Evolutionary conservation across 2,329 filamentous ascomycete species (phyloP).

Genomic region (Pseudophaeomoniella oleicola): DNA sequence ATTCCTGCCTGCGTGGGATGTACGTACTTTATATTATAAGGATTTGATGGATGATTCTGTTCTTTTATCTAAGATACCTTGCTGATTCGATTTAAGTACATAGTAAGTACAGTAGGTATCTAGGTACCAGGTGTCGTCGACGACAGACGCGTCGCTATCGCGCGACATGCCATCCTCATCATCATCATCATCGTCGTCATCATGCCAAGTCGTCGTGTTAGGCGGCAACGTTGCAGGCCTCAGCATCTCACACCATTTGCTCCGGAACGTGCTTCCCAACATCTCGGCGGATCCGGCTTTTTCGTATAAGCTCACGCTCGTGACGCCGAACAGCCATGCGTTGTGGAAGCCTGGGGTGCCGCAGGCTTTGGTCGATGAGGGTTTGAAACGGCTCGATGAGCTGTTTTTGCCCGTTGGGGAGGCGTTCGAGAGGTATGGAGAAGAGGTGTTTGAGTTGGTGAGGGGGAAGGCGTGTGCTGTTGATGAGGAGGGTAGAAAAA

Average conservation of each 20-base stretch:
- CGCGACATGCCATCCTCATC: too few species aligned
- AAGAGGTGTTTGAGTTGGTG: constrained; percentile 24
- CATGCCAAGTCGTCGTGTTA: constrained; percentile 28
- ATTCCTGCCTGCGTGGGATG: too few species aligned
- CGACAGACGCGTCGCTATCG: too few species aligned
- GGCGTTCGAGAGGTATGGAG: constrained; percentile 25
- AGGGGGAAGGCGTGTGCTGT: constrained; percentile 24
- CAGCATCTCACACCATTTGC: constrained; percentile 37
- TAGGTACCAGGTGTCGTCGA: too few species aligned
- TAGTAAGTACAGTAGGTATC: too few species aligned
- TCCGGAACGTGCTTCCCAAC: constrained; percentile 35
- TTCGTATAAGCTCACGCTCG: constrained; percentile 26
- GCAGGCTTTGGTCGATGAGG: constrained; percentile 32
- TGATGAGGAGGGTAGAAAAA: constrained; percentile 18
- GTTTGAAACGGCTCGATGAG: constrained; percentile 28
- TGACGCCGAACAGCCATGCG: constrained; percentile 26
- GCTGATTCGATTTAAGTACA: too few species aligned
- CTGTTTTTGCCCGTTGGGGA: constrained; percentile 27
- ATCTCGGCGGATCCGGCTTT: constrained; percentile 18
- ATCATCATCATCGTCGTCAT: too few species aligned
- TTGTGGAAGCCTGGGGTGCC: constrained; percentile 31
- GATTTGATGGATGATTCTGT: too few species aligned
- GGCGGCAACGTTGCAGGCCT: constrained; percentile 40
- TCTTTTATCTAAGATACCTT: too few species aligned
- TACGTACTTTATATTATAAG: too few species aligned